A percentile compares a stretch with the other conserved stretches of the same genome.
Conservation (phyloP, 345 rosid species). For the Euphorbia lathyris region DNA sequence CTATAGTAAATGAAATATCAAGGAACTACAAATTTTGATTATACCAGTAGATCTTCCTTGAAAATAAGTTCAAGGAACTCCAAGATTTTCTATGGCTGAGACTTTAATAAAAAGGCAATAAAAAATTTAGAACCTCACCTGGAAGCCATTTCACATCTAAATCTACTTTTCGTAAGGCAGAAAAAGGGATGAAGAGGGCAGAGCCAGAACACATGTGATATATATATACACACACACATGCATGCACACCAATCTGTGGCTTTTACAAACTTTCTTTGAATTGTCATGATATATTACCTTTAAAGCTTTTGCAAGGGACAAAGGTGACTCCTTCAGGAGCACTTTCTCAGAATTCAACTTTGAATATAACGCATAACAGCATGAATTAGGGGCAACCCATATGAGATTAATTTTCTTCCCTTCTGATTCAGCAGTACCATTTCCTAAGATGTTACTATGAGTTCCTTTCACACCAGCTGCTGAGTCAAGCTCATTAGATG, state of each 20-base stretch:
- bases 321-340: slow-evolving; percentile 72
- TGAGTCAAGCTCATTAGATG: slow-evolving; percentile 47
- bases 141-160: background rate
- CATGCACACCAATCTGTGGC: background rate
- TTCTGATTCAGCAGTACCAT: slow-evolving; percentile 26
- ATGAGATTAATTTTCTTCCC: slow-evolving; percentile 42
- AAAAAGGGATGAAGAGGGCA: background rate
- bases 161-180: background rate
- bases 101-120: background rate
- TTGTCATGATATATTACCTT: slow-evolving; percentile 49
- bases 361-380: slow-evolving; percentile 90
- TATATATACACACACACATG: background rate
- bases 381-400: slow-evolving; percentile 79
- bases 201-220: background rate
- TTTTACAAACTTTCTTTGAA: background rate
- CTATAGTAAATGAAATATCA: background rate
- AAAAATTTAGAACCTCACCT: background rate
- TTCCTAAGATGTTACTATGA: slow-evolving; percentile 4
- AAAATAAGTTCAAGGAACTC: background rate
- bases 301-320: slow-evolving; percentile 87
- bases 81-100: background rate
- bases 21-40: background rate
- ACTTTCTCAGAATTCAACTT: slow-evolving; percentile 65
- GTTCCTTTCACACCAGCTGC: slow-evolving; percentile 25
- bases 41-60: background rate